phyloP scores from a whole-genome alignment of 148 eudicot genomes.

The Cornus kousa region DNA sequence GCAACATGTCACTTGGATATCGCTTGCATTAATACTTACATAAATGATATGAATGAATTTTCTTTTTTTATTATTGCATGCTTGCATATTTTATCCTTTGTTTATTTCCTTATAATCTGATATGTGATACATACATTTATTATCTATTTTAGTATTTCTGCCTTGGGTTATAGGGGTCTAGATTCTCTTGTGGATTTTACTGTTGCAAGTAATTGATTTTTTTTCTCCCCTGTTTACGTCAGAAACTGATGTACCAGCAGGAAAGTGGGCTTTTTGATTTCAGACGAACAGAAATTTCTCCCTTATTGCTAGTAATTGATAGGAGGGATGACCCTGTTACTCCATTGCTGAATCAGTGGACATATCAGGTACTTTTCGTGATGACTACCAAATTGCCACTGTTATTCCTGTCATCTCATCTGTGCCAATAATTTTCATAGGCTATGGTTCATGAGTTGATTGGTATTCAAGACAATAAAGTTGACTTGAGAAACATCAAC shows the following conservation, averaged over 20 bases:
- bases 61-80: background rate
- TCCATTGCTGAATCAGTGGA: constrained; percentile 95
- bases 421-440: constrained; percentile 28
- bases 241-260: constrained; percentile 97
- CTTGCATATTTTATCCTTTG: background rate
- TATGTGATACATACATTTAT: background rate
- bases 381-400: constrained; percentile 4
- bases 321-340: constrained; percentile 97
- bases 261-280: constrained; percentile 98
- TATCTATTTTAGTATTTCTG: background rate
- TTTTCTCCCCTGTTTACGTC: constrained; percentile 18
- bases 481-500: constrained; percentile 68
- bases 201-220: background rate
- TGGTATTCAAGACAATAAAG: constrained; percentile 94
- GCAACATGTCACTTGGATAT: constrained; percentile 3
- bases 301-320: constrained; percentile 79
- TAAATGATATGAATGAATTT: background rate
- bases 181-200: constrained; percentile 4
- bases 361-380: constrained; percentile 72
- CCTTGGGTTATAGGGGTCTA: background rate
- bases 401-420: constrained; percentile 21
- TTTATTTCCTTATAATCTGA: background rate
- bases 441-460: constrained; percentile 98
- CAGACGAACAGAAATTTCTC: constrained; percentile 79
- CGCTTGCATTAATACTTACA: background rate